Evolutionary conservation across 2,329 filamentous ascomycete species (phyloP), one percentile per base, ranked within the genome.

Genomic region (Exophiala oligosperma): DNA sequence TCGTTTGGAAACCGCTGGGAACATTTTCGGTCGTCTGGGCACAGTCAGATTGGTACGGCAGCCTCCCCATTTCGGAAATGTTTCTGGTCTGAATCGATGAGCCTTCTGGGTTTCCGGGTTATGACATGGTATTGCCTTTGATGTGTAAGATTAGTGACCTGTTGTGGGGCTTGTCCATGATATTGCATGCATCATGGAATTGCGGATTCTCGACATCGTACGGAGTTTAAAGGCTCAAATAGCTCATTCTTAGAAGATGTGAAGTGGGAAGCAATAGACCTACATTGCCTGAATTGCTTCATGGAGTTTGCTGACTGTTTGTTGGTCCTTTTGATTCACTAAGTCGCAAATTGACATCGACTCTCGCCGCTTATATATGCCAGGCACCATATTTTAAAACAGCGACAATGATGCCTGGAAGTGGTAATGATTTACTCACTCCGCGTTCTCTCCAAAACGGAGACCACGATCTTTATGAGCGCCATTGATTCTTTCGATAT

Each of bases 11-110:
- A 57, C 24, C 24, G 57, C 57, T 50, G 60, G 57, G n/a, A 63
- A 63, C 48, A 48, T 35, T 9, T 40, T 60, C 54, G 51, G 47
- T 43, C 49, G 57, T 52, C 51, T 63, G 43, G 54, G 48, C 29
- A 63, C 51, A 37, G 53, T 60, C 38, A 60, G 60, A 32, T 51
- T 63, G 60, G 29, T 63, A 29, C 53, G 60, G 40, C 52, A 57
- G 56, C 60, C 60, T 6, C 60, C 60, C 14, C 60, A 63, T 51
- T 52, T 52, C 2, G 60, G 60, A 17, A 57, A 63, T 43, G 48
- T 63, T 6, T n/a, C 32, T 48, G 58, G 54, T 38, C 37, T 60
- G 60, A 63, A 57, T 41, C 54, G 54, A 48, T 60, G 43, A 57
- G 37, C 37, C 26, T 3, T 7, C 4, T 32, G 46, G 24, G 24